A percentile compares a stretch with the other conserved stretches of the same genome.
Evolutionary conservation across 2,329 filamentous ascomycete species (phyloP).

Genomic region (Microascus cirrosus): DNA sequence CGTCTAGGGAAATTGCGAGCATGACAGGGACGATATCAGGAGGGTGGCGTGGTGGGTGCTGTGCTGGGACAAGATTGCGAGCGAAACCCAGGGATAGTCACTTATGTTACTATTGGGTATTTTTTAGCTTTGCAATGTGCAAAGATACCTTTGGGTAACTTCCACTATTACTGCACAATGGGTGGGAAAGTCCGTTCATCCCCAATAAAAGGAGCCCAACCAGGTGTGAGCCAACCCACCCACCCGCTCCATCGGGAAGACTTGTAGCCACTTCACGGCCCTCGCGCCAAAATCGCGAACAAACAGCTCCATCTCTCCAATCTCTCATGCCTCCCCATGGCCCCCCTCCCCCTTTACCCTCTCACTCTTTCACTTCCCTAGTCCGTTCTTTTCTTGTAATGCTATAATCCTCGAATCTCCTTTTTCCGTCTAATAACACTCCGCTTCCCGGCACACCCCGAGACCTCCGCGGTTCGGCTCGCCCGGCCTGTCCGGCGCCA

Average conservation of each 20-base stretch:
- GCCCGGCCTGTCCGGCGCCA: slow-evolving; percentile 20
- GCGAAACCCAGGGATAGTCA: no score
- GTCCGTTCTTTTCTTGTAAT: background rate
- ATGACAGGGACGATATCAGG: no score
- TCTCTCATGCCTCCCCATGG: background rate
- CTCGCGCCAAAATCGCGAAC: background rate
- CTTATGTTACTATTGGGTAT: no score
- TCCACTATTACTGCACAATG: background rate
- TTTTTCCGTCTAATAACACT: background rate
- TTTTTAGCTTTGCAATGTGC: background rate
- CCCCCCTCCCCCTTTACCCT: background rate
- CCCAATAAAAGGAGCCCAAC: background rate
- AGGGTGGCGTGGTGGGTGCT: no score
- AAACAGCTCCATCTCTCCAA: background rate
- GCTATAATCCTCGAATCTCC: background rate
- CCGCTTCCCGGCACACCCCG: background rate
- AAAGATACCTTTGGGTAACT: background rate
- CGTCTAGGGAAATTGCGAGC: no score
- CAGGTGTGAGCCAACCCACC: background rate
- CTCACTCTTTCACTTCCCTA: background rate
- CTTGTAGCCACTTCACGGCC: background rate
- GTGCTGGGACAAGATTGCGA: no score
- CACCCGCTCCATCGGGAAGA: background rate
- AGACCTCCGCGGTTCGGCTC: background rate
- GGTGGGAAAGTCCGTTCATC: background rate